Evolutionary conservation across 2,329 filamentous ascomycete species (phyloP), one percentile per base, ranked within the genome.

Genomic region (Ophiocordyceps camponoti-saundersi): DNA sequence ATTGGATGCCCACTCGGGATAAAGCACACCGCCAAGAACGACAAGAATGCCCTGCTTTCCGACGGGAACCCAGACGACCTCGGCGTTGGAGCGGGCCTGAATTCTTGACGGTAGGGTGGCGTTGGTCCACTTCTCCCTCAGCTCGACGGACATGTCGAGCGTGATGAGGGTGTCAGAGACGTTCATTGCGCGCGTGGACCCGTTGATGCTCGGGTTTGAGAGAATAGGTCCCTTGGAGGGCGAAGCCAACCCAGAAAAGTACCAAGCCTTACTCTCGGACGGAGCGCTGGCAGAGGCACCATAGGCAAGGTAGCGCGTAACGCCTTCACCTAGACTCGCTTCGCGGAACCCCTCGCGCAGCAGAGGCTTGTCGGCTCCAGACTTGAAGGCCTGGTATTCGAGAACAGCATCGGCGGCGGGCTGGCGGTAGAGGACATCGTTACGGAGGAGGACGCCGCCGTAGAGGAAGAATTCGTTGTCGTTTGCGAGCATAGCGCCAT

Each of bases 21-120:
- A 69, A 0, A 70, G 75, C 2, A 85, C 86, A 13, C 87, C 87
- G 7, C 84, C 85, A 0, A 94, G 65, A 3, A 82, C 83, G 1
- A 94, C 71, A 10, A 94, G 67, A 42, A 92, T 79, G 1, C 87
- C 87, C 54, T 87, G 68, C 16, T 73, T 65, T 3, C 85, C 84
- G 42, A 88, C 85, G 1, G 87, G 87, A 1, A 94, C 72, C 80
- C 82, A 87, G 1, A 82, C 78, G 1, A 82, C 65, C 48, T 82
- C 80, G 0, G 79, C 70, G 52, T 74, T 78, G 4, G 79, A 77
- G 16, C 82, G 72, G 1, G 72, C 72, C 5, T 64, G 59, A 7
- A 82, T 64, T 4, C 57, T 52, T 0, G 54, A 40, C 0, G 73
- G 71, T 3, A 85, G 57, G 0, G 75, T 74, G 1, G 45, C 51